Percentiles rank a stretch among this genome's conserved stretches.
Conservation (phyloP, 768 basidiomycete species). For the Sporobolomyces roseus region DNA sequence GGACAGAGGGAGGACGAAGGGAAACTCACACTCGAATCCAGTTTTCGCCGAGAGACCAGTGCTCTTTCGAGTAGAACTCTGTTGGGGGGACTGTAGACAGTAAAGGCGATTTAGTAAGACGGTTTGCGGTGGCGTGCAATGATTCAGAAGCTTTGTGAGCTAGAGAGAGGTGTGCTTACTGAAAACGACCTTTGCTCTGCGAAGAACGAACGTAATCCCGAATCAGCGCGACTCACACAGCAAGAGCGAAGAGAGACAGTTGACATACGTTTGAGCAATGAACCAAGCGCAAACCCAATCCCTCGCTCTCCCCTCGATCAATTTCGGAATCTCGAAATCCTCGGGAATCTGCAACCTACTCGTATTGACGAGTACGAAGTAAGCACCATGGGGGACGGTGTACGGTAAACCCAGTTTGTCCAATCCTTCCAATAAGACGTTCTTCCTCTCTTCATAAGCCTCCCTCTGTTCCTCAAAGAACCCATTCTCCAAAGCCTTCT, state of each 20-base stretch:
- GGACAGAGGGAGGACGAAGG: too few relatives aligned
- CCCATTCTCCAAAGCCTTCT: constrained; percentile 65
- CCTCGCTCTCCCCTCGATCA: constrained; percentile 49
- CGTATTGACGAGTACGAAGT: constrained; percentile 71
- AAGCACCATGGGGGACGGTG: constrained; percentile 80
- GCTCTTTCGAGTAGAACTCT: constrained; percentile 41
- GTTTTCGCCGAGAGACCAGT: constrained; percentile 34
- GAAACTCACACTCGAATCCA: constrained; percentile 35
- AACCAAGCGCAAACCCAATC: constrained; percentile 50
- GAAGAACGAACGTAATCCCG: too few relatives aligned
- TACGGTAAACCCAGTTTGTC: constrained; percentile 57
- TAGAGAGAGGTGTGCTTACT: background rate
- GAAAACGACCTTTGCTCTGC: constrained; percentile 25
- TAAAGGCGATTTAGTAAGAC: background rate
- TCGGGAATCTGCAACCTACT: constrained; percentile 49
- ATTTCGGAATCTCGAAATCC: constrained; percentile 46
- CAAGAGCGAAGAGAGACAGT: background rate
- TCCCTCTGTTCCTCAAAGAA: constrained; percentile 73
- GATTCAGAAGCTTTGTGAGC: too few relatives aligned
- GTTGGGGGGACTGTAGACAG: constrained; percentile 37
- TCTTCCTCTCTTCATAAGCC: constrained; percentile 76
- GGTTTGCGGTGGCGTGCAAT: background rate
- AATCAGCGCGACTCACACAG: too few relatives aligned
- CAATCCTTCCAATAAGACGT: constrained; percentile 71
- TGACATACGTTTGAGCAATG: constrained; percentile 42